Percentiles rank a stretch among this genome's conserved stretches.
phyloP scores from a whole-genome alignment of 208 protist genomes.

The Trichomonas tenax region DNA sequence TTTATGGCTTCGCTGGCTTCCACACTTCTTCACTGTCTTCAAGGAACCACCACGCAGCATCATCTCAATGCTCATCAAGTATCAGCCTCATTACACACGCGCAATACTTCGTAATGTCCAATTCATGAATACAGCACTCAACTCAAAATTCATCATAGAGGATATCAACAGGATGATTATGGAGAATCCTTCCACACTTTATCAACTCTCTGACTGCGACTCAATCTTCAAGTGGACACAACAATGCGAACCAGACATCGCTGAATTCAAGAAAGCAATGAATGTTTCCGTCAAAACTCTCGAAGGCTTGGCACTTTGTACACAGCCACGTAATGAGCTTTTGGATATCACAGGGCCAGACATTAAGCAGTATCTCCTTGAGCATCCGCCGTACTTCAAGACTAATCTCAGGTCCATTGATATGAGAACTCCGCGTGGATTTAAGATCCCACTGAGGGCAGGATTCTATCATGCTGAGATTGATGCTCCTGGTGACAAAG shows the following conservation, averaged over 20 bases:
- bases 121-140: neutral
- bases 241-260: neutral
- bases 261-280: neutral
- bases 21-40: neutral
- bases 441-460: neutral
- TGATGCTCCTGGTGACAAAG: neutral
- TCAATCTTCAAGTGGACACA: neutral
- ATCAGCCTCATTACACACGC: neutral
- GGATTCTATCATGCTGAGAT: neutral
- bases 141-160: neutral
- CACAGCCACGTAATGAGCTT: neutral
- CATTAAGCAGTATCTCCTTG: neutral
- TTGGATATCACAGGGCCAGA: neutral
- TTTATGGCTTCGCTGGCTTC: neutral
- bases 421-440: neutral
- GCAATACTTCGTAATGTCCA: neutral
- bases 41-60: neutral
- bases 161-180: neutral
- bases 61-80: neutral
- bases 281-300: neutral
- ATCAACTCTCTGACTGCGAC: neutral
- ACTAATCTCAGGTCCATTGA: neutral
- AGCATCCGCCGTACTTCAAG: neutral
- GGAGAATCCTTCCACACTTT: neutral
- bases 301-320: neutral